phyloP scores from a whole-genome alignment of 257 asterid genomes.

The Galeopsis tetrahit region DNA sequence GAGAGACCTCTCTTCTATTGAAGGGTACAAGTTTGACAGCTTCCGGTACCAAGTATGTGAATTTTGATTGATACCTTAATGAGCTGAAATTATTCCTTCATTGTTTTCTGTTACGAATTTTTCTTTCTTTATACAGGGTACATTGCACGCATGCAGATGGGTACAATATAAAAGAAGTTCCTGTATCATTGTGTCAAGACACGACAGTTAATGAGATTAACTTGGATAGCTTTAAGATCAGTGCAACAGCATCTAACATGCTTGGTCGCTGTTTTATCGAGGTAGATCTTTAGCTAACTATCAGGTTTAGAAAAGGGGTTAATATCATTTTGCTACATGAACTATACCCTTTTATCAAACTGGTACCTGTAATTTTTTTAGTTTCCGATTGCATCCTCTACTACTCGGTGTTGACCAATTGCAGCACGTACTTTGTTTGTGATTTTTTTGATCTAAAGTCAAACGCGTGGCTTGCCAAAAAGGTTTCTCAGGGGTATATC shows the following conservation, averaged over 20 bases:
- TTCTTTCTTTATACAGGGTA: constrained; percentile 57
- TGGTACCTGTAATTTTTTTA: too few species aligned
- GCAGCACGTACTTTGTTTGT: too few species aligned
- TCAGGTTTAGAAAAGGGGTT: background rate
- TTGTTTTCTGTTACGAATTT: constrained; percentile 12
- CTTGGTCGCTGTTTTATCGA: constrained; percentile 85
- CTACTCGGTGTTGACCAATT: too few species aligned
- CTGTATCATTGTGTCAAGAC: constrained; percentile 39
- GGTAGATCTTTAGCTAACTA: constrained; percentile 44
- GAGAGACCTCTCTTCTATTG: constrained; percentile 71
- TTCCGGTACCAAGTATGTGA: constrained; percentile 76
- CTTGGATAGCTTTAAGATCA: constrained; percentile 56
- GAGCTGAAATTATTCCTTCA: background rate
- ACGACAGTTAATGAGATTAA: constrained; percentile 51
- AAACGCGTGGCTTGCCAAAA: too few species aligned
- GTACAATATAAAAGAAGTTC: constrained; percentile 42
- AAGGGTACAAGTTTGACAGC: constrained; percentile 60
- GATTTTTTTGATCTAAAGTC: too few species aligned
- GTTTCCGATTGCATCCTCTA: too few species aligned
- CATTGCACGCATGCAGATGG: constrained; percentile 67
- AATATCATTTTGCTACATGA: too few species aligned
- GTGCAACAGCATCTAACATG: constrained; percentile 38
- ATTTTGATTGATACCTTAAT: background rate
- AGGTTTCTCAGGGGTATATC: too few species aligned
- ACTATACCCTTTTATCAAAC: too few species aligned